phyloP scores from a whole-genome alignment of 805 yeast genomes.

The Kluyveromyces lactis region DNA sequence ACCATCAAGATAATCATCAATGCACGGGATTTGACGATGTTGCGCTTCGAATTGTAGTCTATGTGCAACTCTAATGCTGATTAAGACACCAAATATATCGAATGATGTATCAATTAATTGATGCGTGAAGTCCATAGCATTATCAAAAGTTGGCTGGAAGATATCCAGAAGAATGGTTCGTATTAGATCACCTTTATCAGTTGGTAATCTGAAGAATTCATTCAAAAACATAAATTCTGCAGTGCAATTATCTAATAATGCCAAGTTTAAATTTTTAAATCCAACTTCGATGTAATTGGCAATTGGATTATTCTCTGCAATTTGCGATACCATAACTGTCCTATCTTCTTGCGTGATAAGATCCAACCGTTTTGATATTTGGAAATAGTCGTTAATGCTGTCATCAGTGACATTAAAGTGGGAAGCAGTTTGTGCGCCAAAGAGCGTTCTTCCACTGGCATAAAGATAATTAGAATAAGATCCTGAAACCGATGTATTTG shows the following conservation, averaged over 20 bases:
- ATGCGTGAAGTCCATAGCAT: slow-evolving; percentile 43
- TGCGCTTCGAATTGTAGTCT: slow-evolving; percentile 57
- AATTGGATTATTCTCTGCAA: slow-evolving; percentile 68
- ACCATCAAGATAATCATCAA: slow-evolving; percentile 58
- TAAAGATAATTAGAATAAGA: slow-evolving; percentile 20
- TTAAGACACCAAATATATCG: slow-evolving; percentile 73
- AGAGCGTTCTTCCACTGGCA: slow-evolving; percentile 11
- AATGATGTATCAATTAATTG: slow-evolving; percentile 33
- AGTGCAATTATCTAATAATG: slow-evolving; percentile 65
- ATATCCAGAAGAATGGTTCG: slow-evolving; percentile 40
- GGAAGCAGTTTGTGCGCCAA: slow-evolving; percentile 8
- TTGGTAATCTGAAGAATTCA: slow-evolving; percentile 51
- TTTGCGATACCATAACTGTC: slow-evolving; percentile 70
- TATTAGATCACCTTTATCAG: slow-evolving; percentile 29
- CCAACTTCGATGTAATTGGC: slow-evolving; percentile 66
- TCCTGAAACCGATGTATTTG: slow-evolving; percentile 22
- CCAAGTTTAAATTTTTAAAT: slow-evolving; percentile 62
- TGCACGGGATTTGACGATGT: slow-evolving; percentile 57
- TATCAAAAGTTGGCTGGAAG: slow-evolving; percentile 43
- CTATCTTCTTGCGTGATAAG: slow-evolving; percentile 47
- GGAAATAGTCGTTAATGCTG: slow-evolving; percentile 45
- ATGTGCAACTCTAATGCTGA: slow-evolving; percentile 66
- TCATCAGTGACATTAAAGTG: slow-evolving; percentile 14
- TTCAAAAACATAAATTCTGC: slow-evolving; percentile 68
- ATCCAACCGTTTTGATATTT: slow-evolving; percentile 51